A percentile compares a stretch with the other conserved stretches of the same genome.
These are phyloP conservation scores for Endocalyx cinctus DNA, from an alignment of 2,329 filamentous ascomycete genomes.

Conservation along the genomic window DNA sequence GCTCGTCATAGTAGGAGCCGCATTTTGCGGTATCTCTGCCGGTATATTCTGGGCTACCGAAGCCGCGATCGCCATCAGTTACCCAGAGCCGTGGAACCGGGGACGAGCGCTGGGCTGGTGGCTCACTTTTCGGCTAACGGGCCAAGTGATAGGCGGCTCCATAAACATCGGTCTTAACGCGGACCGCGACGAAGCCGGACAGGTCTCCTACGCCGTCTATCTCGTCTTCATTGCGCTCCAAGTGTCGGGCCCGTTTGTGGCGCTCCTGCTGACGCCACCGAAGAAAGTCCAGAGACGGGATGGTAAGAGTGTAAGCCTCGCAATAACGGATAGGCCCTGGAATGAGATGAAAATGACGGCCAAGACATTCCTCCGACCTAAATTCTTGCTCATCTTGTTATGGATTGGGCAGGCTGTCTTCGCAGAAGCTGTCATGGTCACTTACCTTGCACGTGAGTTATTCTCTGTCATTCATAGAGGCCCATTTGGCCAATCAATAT, in stretches of 20 bases:
- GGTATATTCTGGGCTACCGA: slow-evolving; percentile 75
- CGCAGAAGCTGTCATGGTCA: slow-evolving; percentile 68
- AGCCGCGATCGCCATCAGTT: slow-evolving; percentile 67
- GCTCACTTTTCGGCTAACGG: slow-evolving; percentile 54
- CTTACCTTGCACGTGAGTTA: slow-evolving; percentile 49
- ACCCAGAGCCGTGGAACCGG: slow-evolving; percentile 65
- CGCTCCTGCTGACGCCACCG: slow-evolving; percentile 57
- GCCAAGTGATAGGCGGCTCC: slow-evolving; percentile 67
- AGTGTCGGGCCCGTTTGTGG: slow-evolving; percentile 59
- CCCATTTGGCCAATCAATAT: background rate
- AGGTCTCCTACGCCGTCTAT: slow-evolving; percentile 66
- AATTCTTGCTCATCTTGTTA: slow-evolving; percentile 60
- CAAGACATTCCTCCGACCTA: slow-evolving; percentile 54
- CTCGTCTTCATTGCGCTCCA: slow-evolving; percentile 68
- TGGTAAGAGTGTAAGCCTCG: slow-evolving; percentile 55
- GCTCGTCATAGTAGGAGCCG: slow-evolving; percentile 64
- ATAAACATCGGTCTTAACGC: slow-evolving; percentile 66
- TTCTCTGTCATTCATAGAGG: too few relatives aligned
- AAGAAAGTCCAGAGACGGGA: slow-evolving; percentile 60
- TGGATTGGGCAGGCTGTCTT: slow-evolving; percentile 70
- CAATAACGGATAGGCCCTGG: slow-evolving; percentile 51
- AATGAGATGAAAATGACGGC: slow-evolving; percentile 56
- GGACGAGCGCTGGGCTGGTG: slow-evolving; percentile 64
- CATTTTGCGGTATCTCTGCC: slow-evolving; percentile 64
- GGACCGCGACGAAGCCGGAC: slow-evolving; percentile 51